Evolutionary conservation across 177 flowering plant genomes (phyloP), one percentile per base, ranked within the genome.

Genomic region (Vitis hybrid): DNA sequence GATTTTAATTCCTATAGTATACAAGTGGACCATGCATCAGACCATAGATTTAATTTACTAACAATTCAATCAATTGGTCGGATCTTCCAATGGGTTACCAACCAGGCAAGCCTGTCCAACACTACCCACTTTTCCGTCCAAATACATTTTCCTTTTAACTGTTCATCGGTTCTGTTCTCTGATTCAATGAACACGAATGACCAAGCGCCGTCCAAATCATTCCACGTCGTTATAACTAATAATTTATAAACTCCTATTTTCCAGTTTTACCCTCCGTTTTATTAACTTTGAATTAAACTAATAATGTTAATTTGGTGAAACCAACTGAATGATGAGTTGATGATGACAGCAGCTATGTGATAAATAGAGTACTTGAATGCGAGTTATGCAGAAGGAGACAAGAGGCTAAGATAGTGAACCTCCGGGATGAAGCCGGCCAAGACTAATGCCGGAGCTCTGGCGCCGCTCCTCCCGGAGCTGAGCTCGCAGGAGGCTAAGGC

Each of bases 381-480:
- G 1, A 0, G 12, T 68, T 5, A 73, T 56, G 52, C 2, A 57
- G 68, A 74, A 57, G 26, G 50, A 64, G 72, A 74, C 72, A 74
- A 64, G 49, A 19, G 8, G 0, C 49, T 26, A 23, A 30, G 51
- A 48, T 17, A 60, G 1, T 18, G 19, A 55, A 10, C 49, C 14
- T 56, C 58, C 51, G 60, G 23, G 17, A 78, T 80, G 78, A 64
- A 81, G 11, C 77, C 85, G 71, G 70, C 69, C 9, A 61, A 1
- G 32, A 58, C 11, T n/a, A 14, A 60, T 14, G 54, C 71, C 62
- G 77, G 68, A 65, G 10, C 52, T 0, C 6, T 60, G 3, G 70
- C 32, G 11, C 82, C 84, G 21, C 84, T 83, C 12, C 75, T 83
- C 14, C 79, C 78, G 61, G 65, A 70, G 23, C 14, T 34, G 10